Base-by-base conservation (phyloP, 1,284 basidiomycete species). In the Mycena sp. region DNA sequence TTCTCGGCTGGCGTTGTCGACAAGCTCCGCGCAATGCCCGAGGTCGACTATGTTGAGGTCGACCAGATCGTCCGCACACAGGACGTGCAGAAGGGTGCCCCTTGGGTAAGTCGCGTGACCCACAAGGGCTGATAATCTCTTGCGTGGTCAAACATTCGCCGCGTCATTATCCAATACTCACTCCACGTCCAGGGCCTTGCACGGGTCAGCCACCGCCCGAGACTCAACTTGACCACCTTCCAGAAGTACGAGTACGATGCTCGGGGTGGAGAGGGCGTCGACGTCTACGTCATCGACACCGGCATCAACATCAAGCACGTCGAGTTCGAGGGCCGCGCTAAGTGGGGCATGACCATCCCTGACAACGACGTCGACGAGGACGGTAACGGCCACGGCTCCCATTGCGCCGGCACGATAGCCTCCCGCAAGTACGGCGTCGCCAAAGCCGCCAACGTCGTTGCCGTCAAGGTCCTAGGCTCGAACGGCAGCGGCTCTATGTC, bases 111-210 rank as follows among this genome's bases (percentile, higher is more conserved):
- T 84, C n/a, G n/a, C n/a, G n/a, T n/a, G n/a, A n/a, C n/a, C n/a
- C n/a, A n/a, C n/a, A n/a, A n/a, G n/a, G n/a, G n/a, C n/a, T n/a
- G n/a, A n/a, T n/a, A n/a, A n/a, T n/a, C n/a, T n/a, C n/a, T n/a
- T n/a, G n/a, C n/a, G n/a, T n/a, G n/a, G n/a, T n/a, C n/a, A n/a
- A n/a, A n/a, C n/a, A n/a, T n/a, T n/a, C n/a, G n/a, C n/a, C n/a
- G n/a, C n/a, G n/a, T n/a, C n/a, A n/a, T n/a, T n/a, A n/a, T n/a
- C n/a, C n/a, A n/a, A n/a, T n/a, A n/a, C n/a, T n/a, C n/a, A n/a
- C n/a, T n/a, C n/a, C n/a, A n/a, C n/a, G n/a, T n/a, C n/a, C 70
- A 95, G 94, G 95, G 98, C 76, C 90, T 99, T 41, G 96, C 97
- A 49, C 93, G 98, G 63, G 88, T 99, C 74, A 96, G 94, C 69